Evolutionary conservation across 2,329 filamentous ascomycete genomes (phyloP).

Genomic region (Apiospora malaysiana): DNA sequence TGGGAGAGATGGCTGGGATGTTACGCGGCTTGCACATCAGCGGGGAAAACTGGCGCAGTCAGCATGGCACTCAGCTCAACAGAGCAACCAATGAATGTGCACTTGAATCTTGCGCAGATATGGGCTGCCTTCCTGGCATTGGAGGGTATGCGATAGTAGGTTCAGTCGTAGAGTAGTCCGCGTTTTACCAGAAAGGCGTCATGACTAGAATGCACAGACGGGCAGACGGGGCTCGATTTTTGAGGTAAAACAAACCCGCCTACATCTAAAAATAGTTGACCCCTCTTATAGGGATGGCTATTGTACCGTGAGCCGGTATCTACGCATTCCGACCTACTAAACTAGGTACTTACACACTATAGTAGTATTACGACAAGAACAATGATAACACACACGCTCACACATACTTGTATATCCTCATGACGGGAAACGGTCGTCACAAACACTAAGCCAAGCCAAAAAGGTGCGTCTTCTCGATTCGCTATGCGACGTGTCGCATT

Average conservation of each 20-base stretch:
- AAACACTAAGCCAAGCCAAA: too few species aligned
- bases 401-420: not conserved
- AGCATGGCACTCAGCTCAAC: not conserved
- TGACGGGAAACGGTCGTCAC: not conserved
- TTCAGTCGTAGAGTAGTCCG: not conserved
- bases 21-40: slow-evolving; percentile 14
- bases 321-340: not conserved
- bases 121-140: slow-evolving; percentile 5
- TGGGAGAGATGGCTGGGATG: slow-evolving; percentile 9
- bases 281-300: slow-evolving; percentile 9
- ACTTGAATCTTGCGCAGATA: not conserved
- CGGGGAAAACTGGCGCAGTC: not conserved
- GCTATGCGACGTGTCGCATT: not conserved
- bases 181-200: not conserved
- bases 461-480: not conserved
- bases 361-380: not conserved
- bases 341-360: not conserved
- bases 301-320: too few species aligned
- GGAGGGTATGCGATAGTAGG: not conserved
- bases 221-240: slow-evolving; percentile 14
- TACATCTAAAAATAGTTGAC: not conserved
- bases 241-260: slow-evolving; percentile 5
- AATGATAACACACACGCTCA: too few species aligned
- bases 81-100: not conserved
- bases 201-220: slow-evolving; percentile 10